Evolutionary conservation across 495 filamentous ascomycete species (phyloP).

Genomic region (Lineolata rhizophorae): DNA sequence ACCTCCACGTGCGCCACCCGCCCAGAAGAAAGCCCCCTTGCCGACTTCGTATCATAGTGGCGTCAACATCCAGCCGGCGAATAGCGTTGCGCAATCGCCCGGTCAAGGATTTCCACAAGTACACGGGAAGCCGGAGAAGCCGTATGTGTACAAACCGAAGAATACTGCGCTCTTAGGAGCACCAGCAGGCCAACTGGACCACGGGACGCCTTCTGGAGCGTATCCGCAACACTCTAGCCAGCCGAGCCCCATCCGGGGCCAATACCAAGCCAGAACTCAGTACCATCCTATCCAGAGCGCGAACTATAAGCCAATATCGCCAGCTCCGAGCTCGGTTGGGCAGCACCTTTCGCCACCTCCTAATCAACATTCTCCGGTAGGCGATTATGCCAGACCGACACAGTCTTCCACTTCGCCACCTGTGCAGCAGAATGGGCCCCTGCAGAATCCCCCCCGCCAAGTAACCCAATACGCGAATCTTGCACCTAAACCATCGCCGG

Average conservation of each 20-base stretch:
- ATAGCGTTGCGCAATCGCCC: slow-evolving; percentile 2
- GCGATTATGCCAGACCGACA: no score
- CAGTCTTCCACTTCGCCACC: no score
- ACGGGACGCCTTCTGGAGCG: no score
- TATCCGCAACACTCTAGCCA: slow-evolving; percentile 6
- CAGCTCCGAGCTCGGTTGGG: no score
- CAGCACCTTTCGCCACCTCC: no score
- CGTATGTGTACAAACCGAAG: slow-evolving; percentile 19
- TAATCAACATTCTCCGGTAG: no score
- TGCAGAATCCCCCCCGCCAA: no score
- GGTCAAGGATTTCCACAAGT: slow-evolving; percentile 1
- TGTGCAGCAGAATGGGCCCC: no score
- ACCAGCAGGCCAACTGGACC: no score
- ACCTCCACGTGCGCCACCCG: slow-evolving; percentile 5
- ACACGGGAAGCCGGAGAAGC: slow-evolving; percentile 6
- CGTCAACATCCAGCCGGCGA: slow-evolving; percentile 4
- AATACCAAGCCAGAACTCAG: slow-evolving; percentile 5
- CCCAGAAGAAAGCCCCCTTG: slow-evolving; percentile 4
- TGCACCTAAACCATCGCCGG: no score
- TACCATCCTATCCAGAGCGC: neutral
- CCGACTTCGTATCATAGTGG: slow-evolving; percentile 9
- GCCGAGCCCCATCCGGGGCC: slow-evolving; percentile 5
- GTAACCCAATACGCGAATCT: no score
- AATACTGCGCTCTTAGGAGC: no score
- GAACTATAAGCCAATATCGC: neutral